phyloP scores from a whole-genome alignment of 176 grass and related monocot species.

The Leersia perrieri region DNA sequence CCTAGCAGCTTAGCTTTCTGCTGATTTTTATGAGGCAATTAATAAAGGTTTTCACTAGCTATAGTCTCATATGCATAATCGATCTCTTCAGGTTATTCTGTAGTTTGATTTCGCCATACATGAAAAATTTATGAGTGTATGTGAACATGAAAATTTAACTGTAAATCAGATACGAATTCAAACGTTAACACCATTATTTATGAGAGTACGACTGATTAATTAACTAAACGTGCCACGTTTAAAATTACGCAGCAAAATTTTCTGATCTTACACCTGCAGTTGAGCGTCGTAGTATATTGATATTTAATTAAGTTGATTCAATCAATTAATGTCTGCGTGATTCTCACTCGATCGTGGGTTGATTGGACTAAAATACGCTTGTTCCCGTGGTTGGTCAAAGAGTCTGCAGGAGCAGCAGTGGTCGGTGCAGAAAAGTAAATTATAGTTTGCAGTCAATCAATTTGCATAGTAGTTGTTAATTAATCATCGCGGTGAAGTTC shows the following conservation, averaged over 20 bases:
- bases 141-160: too few relatives aligned
- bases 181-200: too few relatives aligned
- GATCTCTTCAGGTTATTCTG: too few relatives aligned
- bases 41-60: too few relatives aligned
- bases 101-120: too few relatives aligned
- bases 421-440: not conserved
- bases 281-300: not conserved
- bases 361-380: not conserved
- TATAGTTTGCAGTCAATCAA: not conserved
- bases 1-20: too few relatives aligned
- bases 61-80: too few relatives aligned
- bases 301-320: not conserved
- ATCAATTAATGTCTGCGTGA: not conserved
- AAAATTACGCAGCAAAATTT: not conserved
- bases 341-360: not conserved
- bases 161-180: too few relatives aligned
- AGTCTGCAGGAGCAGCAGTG: not conserved
- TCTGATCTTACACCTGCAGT: not conserved
- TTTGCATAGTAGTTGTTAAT: not conserved
- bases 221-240: not conserved
- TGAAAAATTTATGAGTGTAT: too few relatives aligned
- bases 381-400: not conserved
- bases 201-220: too few relatives aligned
- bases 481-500: not conserved
- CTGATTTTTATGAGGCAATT: too few relatives aligned